These are phyloP conservation scores for Hypomontagnella submonticulosa DNA, from an alignment of 495 filamentous ascomycete species.

Conservation along the genomic window DNA sequence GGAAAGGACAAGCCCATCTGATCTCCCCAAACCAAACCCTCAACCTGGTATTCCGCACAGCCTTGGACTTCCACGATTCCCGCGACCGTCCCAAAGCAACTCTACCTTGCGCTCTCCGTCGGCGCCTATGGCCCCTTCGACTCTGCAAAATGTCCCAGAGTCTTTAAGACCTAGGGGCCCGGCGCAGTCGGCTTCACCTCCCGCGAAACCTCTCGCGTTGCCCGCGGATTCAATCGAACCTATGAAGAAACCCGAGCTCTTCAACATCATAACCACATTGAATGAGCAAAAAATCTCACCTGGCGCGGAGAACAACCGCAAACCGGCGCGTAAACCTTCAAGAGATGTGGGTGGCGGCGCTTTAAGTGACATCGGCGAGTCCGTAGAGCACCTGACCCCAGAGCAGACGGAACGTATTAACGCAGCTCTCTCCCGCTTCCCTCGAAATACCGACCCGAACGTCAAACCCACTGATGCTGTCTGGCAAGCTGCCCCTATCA, in stretches of 20 bases:
- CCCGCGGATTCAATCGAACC: constrained; percentile 28
- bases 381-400: constrained; percentile 26
- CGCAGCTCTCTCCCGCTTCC: constrained; percentile 40
- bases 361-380: constrained; percentile 38
- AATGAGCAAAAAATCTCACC: constrained; percentile 27
- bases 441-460: constrained; percentile 14
- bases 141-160: constrained; percentile 27
- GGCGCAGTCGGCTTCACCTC: constrained; percentile 16
- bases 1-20: constrained; percentile 35
- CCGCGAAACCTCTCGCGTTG: constrained; percentile 19
- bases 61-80: constrained; percentile 31
- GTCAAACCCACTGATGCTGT: constrained; percentile 29
- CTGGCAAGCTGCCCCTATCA: constrained; percentile 33
- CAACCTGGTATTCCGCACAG: too few species aligned
- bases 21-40: constrained; percentile 14
- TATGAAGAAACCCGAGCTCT: constrained; percentile 36
- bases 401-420: constrained; percentile 27
- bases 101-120: constrained; percentile 27
- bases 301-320: constrained; percentile 8
- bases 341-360: constrained; percentile 18
- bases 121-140: background rate
- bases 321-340: constrained; percentile 32
- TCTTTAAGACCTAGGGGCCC: constrained; percentile 11
- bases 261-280: constrained; percentile 31
- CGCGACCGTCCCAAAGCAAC: constrained; percentile 34